phyloP scores from a whole-genome alignment of 768 basidiomycete species.

The Xerocomus brunneocitrinus region DNA sequence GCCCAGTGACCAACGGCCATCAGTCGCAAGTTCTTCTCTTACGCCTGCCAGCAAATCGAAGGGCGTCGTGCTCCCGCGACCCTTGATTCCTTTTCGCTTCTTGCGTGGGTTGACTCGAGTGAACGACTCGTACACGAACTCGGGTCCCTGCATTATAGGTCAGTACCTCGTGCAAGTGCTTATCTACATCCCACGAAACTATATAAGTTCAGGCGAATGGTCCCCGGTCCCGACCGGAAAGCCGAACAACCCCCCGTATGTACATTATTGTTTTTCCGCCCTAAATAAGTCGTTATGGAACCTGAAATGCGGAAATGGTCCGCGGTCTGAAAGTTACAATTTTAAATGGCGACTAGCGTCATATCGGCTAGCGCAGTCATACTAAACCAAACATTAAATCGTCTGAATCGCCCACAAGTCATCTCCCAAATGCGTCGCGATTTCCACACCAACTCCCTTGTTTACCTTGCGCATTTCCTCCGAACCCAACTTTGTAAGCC shows the following conservation, averaged over 20 bases:
- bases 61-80: slow-evolving; percentile 31
- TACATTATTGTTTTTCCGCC: not conserved
- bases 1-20: slow-evolving; percentile 50
- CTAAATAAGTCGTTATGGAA: not conserved
- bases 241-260: not conserved
- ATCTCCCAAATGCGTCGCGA: slow-evolving; percentile 80
- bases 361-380: no score
- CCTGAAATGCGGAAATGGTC: slow-evolving; percentile 14
- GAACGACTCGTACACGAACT: slow-evolving; percentile 46
- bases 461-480: slow-evolving; percentile 89
- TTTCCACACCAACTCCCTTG: slow-evolving; percentile 88
- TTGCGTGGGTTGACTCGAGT: slow-evolving; percentile 47
- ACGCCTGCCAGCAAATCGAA: slow-evolving; percentile 39
- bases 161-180: not conserved
- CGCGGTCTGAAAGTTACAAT: not conserved
- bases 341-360: not conserved
- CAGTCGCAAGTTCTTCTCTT: slow-evolving; percentile 40
- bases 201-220: not conserved
- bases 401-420: slow-evolving; percentile 75
- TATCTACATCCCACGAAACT: not conserved
- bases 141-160: not conserved
- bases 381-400: slow-evolving; percentile 35
- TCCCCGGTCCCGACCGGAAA: not conserved
- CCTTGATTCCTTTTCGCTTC: slow-evolving; percentile 39
- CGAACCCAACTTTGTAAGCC: slow-evolving; percentile 73